Percentiles rank a stretch among this genome's conserved stretches.
Conservation (phyloP, 495 filamentous ascomycete genomes). For the Xanthoparmelia taractica region DNA sequence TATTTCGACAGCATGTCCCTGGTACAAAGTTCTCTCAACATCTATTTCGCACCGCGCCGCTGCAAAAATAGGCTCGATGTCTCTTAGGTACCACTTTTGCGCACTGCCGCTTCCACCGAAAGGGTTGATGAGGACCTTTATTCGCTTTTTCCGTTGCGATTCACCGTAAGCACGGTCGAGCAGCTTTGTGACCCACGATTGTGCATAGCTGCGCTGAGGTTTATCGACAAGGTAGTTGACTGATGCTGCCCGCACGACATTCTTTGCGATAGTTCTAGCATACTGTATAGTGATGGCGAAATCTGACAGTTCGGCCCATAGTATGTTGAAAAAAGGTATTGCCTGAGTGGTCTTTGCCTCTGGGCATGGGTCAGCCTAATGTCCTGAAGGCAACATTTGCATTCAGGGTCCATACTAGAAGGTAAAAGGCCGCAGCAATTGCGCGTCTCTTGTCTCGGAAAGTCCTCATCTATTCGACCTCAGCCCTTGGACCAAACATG, state of each 20-base stretch:
- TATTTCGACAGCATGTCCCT: constrained; percentile 73
- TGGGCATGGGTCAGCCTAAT: constrained; percentile 25
- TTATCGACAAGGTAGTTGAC: constrained; percentile 55
- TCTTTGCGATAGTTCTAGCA: constrained; percentile 50
- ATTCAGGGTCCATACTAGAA: constrained; percentile 27
- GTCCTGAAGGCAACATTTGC: not conserved
- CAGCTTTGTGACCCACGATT: constrained; percentile 55
- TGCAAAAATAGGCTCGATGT: constrained; percentile 75
- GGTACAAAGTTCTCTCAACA: constrained; percentile 62
- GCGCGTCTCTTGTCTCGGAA: constrained; percentile 31
- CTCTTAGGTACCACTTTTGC: constrained; percentile 59
- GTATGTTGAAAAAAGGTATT: constrained; percentile 75
- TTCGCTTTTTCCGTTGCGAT: constrained; percentile 60
- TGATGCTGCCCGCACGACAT: constrained; percentile 48
- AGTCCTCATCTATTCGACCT: constrained; percentile 38
- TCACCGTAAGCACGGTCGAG: constrained; percentile 64
- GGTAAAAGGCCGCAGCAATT: constrained; percentile 44
- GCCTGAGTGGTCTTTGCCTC: constrained; percentile 38
- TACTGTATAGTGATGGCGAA: constrained; percentile 68
- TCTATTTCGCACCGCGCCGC: constrained; percentile 73
- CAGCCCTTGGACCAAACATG: not conserved
- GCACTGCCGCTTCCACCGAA: constrained; percentile 80
- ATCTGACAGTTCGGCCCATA: constrained; percentile 63
- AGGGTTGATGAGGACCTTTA: constrained; percentile 87
- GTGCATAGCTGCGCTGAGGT: constrained; percentile 41